These are phyloP conservation scores for Trichoderma endophyticum DNA, from an alignment of 2,329 filamentous ascomycete genomes.

Conservation along the genomic window DNA sequence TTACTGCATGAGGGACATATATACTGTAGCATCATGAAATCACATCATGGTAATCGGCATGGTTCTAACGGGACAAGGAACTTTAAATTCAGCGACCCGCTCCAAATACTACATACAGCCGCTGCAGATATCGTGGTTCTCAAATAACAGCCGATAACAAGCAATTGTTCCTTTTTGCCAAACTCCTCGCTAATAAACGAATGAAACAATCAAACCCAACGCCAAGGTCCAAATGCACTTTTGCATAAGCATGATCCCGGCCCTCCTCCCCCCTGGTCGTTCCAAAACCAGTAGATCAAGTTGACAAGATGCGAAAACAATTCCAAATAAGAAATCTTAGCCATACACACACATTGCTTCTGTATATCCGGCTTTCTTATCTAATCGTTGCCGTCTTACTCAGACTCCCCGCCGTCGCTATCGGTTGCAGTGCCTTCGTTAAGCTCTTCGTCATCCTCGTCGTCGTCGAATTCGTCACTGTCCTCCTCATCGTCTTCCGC, in stretches of 20 bases:
- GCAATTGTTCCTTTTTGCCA: conserved; percentile 10
- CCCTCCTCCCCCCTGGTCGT: neutral
- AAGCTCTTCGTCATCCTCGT: conserved; percentile 47
- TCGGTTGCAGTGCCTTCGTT: conserved; percentile 53
- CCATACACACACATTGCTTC: neutral
- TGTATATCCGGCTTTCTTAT: neutral
- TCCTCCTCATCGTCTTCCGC: conserved; percentile 54
- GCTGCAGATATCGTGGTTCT: neutral
- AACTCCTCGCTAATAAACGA: conserved; percentile 24
- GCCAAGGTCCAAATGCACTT: neutral
- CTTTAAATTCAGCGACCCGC: neutral
- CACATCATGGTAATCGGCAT: neutral
- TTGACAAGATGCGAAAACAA: neutral
- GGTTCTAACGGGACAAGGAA: neutral
- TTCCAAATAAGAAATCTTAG: neutral
- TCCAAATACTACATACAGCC: neutral
- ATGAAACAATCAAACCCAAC: neutral
- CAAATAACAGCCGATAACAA: neutral
- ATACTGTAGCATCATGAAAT: neutral
- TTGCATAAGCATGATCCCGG: neutral
- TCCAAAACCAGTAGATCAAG: neutral
- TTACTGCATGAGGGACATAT: neutral
- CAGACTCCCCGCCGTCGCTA: conserved; percentile 42
- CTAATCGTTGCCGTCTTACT: neutral
- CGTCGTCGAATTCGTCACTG: conserved; percentile 52